Conservation (phyloP, 2,329 filamentous ascomycete species). For the Pezizomycotina sp. region DNA sequence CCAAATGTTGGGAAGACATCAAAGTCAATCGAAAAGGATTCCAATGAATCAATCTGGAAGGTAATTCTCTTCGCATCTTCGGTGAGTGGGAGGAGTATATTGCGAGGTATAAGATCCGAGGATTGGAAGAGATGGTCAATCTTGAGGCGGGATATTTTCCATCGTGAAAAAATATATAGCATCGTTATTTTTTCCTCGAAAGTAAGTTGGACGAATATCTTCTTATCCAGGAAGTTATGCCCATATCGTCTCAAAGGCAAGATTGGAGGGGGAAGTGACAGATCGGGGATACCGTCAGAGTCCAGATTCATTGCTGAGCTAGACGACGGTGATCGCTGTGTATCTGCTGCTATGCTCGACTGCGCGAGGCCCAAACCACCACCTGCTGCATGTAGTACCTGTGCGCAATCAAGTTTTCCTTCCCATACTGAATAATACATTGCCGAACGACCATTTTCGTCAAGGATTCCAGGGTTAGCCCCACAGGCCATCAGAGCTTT, state of each 20-base stretch:
- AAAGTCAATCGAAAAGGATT: constrained; percentile 87
- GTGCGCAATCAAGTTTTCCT: constrained; percentile 87
- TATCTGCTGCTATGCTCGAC: constrained; percentile 19
- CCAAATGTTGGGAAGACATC: constrained; percentile 96
- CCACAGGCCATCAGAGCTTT: constrained; percentile 63
- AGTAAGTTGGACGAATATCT: constrained; percentile 83
- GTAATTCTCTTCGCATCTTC: constrained; percentile 87
- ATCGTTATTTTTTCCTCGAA: constrained; percentile 60
- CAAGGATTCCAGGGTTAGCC: constrained; percentile 60
- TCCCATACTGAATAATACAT: constrained; percentile 99
- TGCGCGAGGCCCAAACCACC: constrained; percentile 21
- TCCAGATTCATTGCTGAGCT: constrained; percentile 49
- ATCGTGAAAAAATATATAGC: constrained; percentile 93
- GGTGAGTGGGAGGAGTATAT: constrained; percentile 85
- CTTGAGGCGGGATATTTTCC: constrained; percentile 90
- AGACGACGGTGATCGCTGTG: constrained; percentile 25
- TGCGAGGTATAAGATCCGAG: constrained; percentile 89
- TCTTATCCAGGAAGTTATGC: constrained; percentile 96
- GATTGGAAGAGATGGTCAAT: constrained; percentile 86
- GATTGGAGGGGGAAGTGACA: constrained; percentile 86
- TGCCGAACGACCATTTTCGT: constrained; percentile 83
- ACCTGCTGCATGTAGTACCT: constrained; percentile 49
- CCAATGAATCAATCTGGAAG: constrained; percentile 88
- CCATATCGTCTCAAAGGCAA: constrained; percentile 88
- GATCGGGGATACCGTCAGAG: constrained; percentile 73